These are phyloP conservation scores for Starmerella floricola DNA, from an alignment of 805 yeast species.

Conservation along the genomic window DNA sequence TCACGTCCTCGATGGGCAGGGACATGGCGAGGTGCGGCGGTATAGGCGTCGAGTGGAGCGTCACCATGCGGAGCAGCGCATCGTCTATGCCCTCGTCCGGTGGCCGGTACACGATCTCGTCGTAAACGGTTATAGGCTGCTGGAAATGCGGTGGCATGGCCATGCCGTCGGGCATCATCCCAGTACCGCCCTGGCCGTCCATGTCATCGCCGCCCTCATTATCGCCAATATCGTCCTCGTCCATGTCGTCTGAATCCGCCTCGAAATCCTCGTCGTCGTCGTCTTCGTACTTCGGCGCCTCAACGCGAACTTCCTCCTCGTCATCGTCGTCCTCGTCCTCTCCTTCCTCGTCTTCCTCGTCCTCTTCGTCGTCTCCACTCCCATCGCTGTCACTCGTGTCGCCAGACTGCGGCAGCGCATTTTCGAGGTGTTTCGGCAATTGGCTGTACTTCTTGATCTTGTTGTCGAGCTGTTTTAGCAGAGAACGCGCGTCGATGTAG, in stretches of 20 bases:
- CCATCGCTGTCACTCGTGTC: conserved; percentile 4
- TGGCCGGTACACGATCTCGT: conserved; percentile 21
- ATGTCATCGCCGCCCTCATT: conserved; percentile 8
- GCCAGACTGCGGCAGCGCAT: conserved; percentile 9
- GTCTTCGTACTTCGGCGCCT: conserved; percentile 19
- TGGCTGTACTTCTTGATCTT: conserved; percentile 22
- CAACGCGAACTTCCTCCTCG: conserved; percentile 23
- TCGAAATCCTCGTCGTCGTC: conserved; percentile 25
- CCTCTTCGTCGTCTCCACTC: conserved; percentile 20
- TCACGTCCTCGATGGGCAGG: conserved; percentile 20
- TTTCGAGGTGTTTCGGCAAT: conserved; percentile 15
- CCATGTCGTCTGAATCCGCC: conserved; percentile 23
- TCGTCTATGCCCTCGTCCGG: conserved; percentile 18
- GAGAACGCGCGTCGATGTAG: conserved; percentile 53
- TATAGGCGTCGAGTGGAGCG: conserved; percentile 19
- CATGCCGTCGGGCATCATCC: neutral
- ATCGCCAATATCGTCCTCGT: conserved; percentile 20
- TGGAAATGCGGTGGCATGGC: conserved; percentile 13
- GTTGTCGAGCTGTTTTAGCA: conserved; percentile 39
- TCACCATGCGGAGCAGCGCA: conserved; percentile 22
- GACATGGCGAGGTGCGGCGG: conserved; percentile 15
- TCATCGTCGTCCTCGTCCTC: conserved; percentile 23
- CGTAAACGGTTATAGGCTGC: conserved; percentile 21
- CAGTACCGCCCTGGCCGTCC: neutral
- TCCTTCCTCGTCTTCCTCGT: conserved; percentile 24